These are phyloP conservation scores for Cucurbita pepo DNA, from an alignment of 306 rosid genomes.

Conservation along the genomic window DNA sequence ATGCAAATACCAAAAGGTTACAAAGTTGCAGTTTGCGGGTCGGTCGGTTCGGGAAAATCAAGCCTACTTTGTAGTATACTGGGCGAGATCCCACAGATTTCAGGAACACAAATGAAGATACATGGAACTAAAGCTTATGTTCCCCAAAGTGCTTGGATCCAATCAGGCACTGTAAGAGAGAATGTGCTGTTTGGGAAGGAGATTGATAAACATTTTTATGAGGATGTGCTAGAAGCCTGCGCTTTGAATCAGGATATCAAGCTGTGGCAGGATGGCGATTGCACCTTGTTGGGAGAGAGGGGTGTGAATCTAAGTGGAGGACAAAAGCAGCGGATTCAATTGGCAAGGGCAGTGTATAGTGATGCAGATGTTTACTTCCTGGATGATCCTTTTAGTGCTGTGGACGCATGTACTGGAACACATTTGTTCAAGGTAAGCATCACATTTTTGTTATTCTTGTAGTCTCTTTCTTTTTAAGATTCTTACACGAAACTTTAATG, in stretches of 20 bases:
- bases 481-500: constrained; percentile 6
- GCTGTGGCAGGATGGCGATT: constrained; percentile 57
- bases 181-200: constrained; percentile 68
- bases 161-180: constrained; percentile 71
- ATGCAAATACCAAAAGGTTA: constrained; percentile 42
- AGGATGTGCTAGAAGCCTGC: constrained; percentile 57
- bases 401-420: constrained; percentile 77
- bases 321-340: constrained; percentile 79
- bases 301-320: constrained; percentile 95
- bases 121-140: constrained; percentile 62
- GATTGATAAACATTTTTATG: constrained; percentile 38
- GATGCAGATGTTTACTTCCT: constrained; percentile 76
- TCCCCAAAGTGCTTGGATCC: constrained; percentile 95
- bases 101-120: constrained; percentile 39
- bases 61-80: constrained; percentile 60
- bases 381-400: constrained; percentile 95
- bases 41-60: constrained; percentile 89
- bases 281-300: constrained; percentile 66
- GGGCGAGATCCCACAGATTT: constrained; percentile 64
- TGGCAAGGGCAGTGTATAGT: constrained; percentile 78
- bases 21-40: constrained; percentile 77
- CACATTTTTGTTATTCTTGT: not conserved
- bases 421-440: constrained; percentile 60
- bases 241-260: constrained; percentile 65
- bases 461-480: not conserved